These are phyloP conservation scores for Astrocystis sublimbata DNA, from an alignment of 495 filamentous ascomycete species.

Conservation along the genomic window DNA sequence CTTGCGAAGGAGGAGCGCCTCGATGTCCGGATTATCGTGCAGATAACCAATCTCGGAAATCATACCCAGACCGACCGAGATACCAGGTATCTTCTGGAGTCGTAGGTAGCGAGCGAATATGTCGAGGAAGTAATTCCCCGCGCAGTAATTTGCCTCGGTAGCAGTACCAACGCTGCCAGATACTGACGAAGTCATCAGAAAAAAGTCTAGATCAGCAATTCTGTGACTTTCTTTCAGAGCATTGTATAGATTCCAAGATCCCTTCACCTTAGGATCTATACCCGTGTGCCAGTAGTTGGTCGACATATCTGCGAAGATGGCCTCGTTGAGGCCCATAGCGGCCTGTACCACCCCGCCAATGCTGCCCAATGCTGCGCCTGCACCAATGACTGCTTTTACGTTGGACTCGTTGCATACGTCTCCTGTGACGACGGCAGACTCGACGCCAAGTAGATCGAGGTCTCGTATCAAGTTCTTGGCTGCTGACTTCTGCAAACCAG, in stretches of 20 bases:
- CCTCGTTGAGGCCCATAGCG: slow-evolving; percentile 53
- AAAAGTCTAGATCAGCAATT: slow-evolving; percentile 39
- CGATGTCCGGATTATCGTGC: slow-evolving; percentile 33
- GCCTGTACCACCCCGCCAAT: slow-evolving; percentile 53
- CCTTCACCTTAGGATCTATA: slow-evolving; percentile 54
- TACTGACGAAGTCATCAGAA: slow-evolving; percentile 45
- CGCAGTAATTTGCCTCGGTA: slow-evolving; percentile 50
- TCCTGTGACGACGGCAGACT: too few species aligned
- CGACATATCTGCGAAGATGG: not conserved
- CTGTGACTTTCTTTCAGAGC: slow-evolving; percentile 20
- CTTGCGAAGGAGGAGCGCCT: slow-evolving; percentile 27
- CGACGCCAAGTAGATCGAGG: too few species aligned
- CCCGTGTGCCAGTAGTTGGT: slow-evolving; percentile 40
- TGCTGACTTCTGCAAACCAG: slow-evolving; percentile 25
- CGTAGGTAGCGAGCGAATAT: slow-evolving; percentile 48
- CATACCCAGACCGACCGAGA: slow-evolving; percentile 44
- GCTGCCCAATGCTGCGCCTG: slow-evolving; percentile 41
- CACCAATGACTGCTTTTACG: slow-evolving; percentile 34
- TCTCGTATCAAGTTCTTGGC: slow-evolving; percentile 37
- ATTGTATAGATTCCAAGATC: slow-evolving; percentile 58
- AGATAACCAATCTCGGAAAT: slow-evolving; percentile 45
- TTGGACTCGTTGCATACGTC: slow-evolving; percentile 34
- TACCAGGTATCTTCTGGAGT: slow-evolving; percentile 38
- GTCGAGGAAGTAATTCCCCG: slow-evolving; percentile 48
- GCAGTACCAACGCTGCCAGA: slow-evolving; percentile 38